Base-by-base conservation (phyloP, 495 filamentous ascomycete genomes). In the Aspergillus nidulans region DNA sequence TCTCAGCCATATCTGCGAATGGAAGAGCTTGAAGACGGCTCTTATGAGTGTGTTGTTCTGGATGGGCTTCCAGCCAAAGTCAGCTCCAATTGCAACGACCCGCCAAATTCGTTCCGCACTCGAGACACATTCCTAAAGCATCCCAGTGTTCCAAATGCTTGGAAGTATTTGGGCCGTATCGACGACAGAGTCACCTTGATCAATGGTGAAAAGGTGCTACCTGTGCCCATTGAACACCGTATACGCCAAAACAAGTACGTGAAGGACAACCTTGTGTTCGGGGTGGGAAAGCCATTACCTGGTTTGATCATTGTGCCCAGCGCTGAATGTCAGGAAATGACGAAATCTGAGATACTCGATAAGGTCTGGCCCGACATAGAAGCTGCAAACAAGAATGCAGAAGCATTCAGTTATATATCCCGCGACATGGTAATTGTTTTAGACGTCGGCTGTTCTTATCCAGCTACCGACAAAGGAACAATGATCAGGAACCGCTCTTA, bases 161-260 rank as follows among this genome's bases (percentile, higher is more conserved):
- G 81, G 72, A 75, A 73, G 45, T 86, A 86, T 60, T 70, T 83
- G 38, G 78, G 72, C 26, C 72, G 84, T 41, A 71, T 79, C 2
- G 84, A 86, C 56, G 76, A 81, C 18, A 77, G 83, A 26, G 70
- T 86, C 36, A 85, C 79, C 0, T 68, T 87, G 10, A 64, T 80
- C 16, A 88, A 84, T n/a, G 84, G 84, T 0, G 84, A 86, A 66
- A 87, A 88, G 53, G 85, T 86, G 28, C 82, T 85, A 54, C 84
- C 84, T 3, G 76, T 81, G 23, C 80, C 80, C 0, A 67, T 87
- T 18, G 84, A 88, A 66, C 75, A 69, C 38, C 66, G 67, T 4
- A 57, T 63, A 1, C 56, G 62, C n/a, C 54, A 63, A 23, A 57
- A 53, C 32, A 46, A 52, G 7, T 52, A 32, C n/a, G 59, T 67